Conservation (phyloP, 2,329 filamentous ascomycete species). For the Aspergillus quadricinctus region DNA sequence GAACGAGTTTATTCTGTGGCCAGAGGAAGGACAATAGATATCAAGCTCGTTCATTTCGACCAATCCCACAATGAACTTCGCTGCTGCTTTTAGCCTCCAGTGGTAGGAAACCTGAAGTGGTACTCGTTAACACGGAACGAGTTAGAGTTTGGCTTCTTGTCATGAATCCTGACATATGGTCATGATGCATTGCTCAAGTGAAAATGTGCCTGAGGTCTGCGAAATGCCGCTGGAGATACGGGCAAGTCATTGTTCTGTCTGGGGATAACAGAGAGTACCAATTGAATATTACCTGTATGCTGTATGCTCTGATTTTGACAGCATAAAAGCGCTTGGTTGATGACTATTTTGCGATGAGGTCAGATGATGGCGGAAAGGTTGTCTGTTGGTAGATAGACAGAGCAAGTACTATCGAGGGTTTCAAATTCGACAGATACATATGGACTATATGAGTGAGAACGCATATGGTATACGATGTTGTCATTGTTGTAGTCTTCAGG, state of each 20-base stretch:
- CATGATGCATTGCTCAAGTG: no score
- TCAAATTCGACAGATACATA: neutral
- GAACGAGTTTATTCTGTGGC: constrained; percentile 6
- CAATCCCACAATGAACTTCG: neutral
- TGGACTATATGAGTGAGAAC: neutral
- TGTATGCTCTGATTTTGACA: neutral
- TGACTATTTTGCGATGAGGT: neutral
- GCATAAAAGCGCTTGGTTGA: neutral
- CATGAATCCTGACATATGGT: no score
- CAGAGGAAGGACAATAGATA: constrained; percentile 8
- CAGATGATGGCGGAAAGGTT: neutral
- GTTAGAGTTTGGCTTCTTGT: no score
- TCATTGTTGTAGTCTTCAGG: neutral
- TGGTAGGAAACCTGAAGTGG: no score
- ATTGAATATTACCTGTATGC: no score
- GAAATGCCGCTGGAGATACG: neutral
- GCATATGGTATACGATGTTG: neutral
- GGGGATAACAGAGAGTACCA: no score
- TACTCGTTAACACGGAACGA: no score
- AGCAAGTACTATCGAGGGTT: neutral
- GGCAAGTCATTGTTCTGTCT: neutral
- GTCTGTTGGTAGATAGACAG: no score
- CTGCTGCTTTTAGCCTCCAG: no score
- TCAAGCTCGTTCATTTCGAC: neutral
- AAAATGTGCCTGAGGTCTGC: no score